Conservation (phyloP, 352 stramenopile genomes). For the Globisporangium rhizosaccharum region DNA sequence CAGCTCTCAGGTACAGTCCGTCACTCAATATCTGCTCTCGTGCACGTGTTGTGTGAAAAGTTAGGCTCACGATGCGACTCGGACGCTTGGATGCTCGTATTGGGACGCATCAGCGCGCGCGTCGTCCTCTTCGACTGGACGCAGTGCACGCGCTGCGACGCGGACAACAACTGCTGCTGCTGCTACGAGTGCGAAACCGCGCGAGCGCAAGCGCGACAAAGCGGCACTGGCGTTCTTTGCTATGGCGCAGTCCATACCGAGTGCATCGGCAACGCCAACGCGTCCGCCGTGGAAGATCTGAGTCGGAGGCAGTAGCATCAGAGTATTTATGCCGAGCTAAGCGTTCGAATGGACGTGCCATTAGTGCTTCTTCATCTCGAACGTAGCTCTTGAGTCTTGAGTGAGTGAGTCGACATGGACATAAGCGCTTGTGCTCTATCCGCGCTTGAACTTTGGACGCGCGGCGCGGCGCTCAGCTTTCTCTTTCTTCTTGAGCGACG, state of each 20-base stretch:
- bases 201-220: conserved; percentile 6
- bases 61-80: too few species aligned
- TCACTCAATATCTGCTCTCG: too few species aligned
- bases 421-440: conserved; percentile 14
- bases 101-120: too few species aligned
- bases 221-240: not conserved
- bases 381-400: too few species aligned
- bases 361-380: too few species aligned
- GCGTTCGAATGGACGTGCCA: too few species aligned
- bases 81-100: too few species aligned
- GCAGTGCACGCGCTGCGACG: too few species aligned
- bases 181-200: not conserved
- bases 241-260: not conserved
- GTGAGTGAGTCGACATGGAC: too few species aligned
- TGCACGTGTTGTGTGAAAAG: too few species aligned
- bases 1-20: conserved; percentile 3
- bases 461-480: conserved; percentile 65
- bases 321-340: conserved; percentile 5
- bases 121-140: too few species aligned
- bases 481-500: conserved; percentile 63
- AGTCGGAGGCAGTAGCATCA: not conserved
- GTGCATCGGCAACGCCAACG: conserved; percentile 2
- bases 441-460: conserved; percentile 46
- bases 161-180: not conserved
- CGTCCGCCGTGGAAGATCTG: conserved; percentile 18